Conservation (phyloP, 1,284 basidiomycete species). For the Coniferiporia sulphurascens region DNA sequence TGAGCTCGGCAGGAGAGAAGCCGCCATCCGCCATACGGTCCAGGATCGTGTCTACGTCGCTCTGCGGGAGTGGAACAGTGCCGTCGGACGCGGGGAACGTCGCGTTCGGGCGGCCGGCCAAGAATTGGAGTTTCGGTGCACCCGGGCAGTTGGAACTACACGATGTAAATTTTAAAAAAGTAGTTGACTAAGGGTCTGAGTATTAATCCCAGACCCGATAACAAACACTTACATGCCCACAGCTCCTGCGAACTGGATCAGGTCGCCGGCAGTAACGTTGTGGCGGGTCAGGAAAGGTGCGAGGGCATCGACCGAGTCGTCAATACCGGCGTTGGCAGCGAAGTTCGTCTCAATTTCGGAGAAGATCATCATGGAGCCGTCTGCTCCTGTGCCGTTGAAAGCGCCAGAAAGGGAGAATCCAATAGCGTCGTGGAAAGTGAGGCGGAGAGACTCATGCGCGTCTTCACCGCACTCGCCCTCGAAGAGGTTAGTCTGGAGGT, state of each 20-base stretch:
- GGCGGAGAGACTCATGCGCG: conserved; percentile 38
- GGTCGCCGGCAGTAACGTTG: conserved; percentile 24
- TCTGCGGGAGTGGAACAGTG: conserved; percentile 30
- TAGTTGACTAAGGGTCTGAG: not conserved
- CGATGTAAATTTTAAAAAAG: conserved; percentile 27
- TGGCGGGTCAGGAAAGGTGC: conserved; percentile 27
- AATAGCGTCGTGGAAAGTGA: conserved; percentile 44
- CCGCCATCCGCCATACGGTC: conserved; percentile 16
- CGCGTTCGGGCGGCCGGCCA: conserved; percentile 33
- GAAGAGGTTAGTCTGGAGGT: conserved; percentile 37
- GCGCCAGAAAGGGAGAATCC: conserved; percentile 30
- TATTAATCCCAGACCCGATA: not conserved
- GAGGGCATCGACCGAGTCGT: conserved; percentile 32
- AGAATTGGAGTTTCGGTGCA: conserved; percentile 35
- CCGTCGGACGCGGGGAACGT: conserved; percentile 32
- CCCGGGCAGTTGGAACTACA: conserved; percentile 37
- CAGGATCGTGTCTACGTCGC: conserved; percentile 12
- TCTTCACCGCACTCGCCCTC: conserved; percentile 37
- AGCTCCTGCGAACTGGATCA: conserved; percentile 37
- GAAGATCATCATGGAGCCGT: conserved; percentile 37
- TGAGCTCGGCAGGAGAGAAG: conserved; percentile 11
- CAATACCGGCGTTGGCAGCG: conserved; percentile 33
- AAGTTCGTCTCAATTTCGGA: conserved; percentile 21
- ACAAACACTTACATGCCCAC: conserved; percentile 27
- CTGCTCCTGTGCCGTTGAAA: conserved; percentile 32